Evolutionary conservation across 2,329 filamentous ascomycete genomes (phyloP), one percentile per base, ranked within the genome.

Genomic region (Pseudodiploospora longispora): DNA sequence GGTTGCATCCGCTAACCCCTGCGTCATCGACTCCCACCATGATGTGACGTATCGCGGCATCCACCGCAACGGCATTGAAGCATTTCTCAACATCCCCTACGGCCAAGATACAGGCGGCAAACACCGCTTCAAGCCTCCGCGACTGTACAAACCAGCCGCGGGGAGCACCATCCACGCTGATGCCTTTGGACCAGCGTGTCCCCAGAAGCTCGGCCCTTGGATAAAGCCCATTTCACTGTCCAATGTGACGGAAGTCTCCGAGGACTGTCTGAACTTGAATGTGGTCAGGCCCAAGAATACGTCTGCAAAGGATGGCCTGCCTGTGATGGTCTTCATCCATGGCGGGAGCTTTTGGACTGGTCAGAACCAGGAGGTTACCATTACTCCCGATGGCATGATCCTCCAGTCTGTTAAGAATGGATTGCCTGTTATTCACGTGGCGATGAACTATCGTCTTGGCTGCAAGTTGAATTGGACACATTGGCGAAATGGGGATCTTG

Each of bases 31-130:
- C 43, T n/a, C 40, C 5, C 44, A 36, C 10, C 42, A 42, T 2
- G 49, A 56, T 30, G 55, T 73, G 38, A 68, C 59, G 1, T 74
- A 72, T 50, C 46, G 52, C n/a, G 71, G 72, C 7, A 50, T 71
- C 19, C 44, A 58, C 7, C 63, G 66, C 47, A 70, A 69, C 47
- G 66, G 61, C 27, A 59, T 74, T 33, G 71, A 75, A 42, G 58
- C 65, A 6, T 75, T 73, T 48, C 60, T 71, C 4, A 65, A 63
- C n/a, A 69, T 74, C 27, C 66, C 62, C 1, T 75, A 70, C 39
- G 71, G 66, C 4, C 52, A 70, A 41, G 69, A 72, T 47, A 74
- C 71, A 1, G 51, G 66, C 47, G 69, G 68, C 7, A 50, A 52
- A 28, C 65, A 69, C 40, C 62, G 71, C 39, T 75, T 74, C 55